Base-by-base conservation (phyloP, 2,329 filamentous ascomycete genomes). In the Plenodomus lindquistii region DNA sequence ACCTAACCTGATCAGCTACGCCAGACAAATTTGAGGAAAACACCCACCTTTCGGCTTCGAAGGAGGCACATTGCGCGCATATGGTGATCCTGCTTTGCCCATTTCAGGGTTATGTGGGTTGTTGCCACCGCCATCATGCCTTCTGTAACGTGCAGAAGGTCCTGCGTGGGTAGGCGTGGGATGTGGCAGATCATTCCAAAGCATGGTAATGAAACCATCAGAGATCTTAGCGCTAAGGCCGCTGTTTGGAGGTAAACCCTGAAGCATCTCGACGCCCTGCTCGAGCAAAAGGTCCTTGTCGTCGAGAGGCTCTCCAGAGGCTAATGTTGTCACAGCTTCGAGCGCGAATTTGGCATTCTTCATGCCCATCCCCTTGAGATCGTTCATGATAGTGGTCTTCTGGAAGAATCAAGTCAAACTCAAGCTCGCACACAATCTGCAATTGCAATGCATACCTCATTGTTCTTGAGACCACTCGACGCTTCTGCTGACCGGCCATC, bases 241-340 rank as follows among this genome's bases (percentile, higher is more conserved):
- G 55, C 78, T 81, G 63, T 80, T 78, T 13, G 67, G 53, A 8
- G 79, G 79, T n/a, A 81, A 63, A 1, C 69, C 66, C 52, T 81
- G 79, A 17, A 82, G 72, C 76, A 81, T 79, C 11, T 75, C 63
- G 1, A 82, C 78, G 16, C 77, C 79, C 65, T 81, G 66, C 54
- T 82, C 80, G 15, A 70, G 62, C 31, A 70, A 42, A 8, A 63
- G 54, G 6, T 67, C 64, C 42, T 70, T 70, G 74, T 93, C 89
- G 60, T 93, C 85, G 4, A 83, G 72, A 10, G 86, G 76, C 40
- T 82, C 79, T 1, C 87, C 85, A 58, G 82, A 85, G 24, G 85
- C 69, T 70, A 89, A 85, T 52, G 75, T 78, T 45, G 81, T 79
- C 48, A 89, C 74, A 37, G 87, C 66, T 56, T 90, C 87, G 77